A percentile compares a stretch with the other conserved stretches of the same genome.
Evolutionary conservation across 225 moss, liverwort and hornwort species (phyloP).

Genomic region (Anthoceros angustus): DNA sequence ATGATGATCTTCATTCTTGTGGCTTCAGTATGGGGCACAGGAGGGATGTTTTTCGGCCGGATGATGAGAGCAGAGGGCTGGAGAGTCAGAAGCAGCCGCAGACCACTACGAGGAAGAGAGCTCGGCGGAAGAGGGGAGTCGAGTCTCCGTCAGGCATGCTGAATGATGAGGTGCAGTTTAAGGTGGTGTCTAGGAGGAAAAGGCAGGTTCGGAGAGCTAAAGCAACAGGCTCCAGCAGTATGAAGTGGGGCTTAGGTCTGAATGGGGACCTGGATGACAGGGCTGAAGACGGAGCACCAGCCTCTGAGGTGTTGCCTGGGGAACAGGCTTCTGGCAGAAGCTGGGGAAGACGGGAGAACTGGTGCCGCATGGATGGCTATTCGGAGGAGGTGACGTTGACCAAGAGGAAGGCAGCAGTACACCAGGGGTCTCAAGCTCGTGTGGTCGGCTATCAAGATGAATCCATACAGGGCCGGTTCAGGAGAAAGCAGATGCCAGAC

Average conservation of each 20-base stretch:
- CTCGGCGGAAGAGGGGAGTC: neutral
- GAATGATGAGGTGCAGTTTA: neutral
- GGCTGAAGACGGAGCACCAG: neutral
- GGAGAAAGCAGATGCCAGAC: too few relatives aligned
- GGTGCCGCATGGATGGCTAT: too few relatives aligned
- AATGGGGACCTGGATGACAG: neutral
- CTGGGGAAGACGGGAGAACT: too few relatives aligned
- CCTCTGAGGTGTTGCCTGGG: too few relatives aligned
- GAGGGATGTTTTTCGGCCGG: neutral
- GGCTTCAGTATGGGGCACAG: neutral
- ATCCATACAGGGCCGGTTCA: too few relatives aligned
- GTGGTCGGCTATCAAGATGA: too few relatives aligned
- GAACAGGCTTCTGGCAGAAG: too few relatives aligned
- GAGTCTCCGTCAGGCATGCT: neutral
- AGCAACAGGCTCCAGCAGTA: neutral
- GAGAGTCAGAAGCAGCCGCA: neutral
- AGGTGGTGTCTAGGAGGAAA: neutral
- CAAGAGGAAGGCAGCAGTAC: too few relatives aligned
- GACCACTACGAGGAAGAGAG: neutral
- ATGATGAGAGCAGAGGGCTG: neutral
- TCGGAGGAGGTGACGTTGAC: too few relatives aligned
- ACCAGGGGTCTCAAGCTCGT: too few relatives aligned
- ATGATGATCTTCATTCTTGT: neutral
- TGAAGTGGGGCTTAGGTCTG: neutral
- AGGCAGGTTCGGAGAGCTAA: neutral